Evolutionary conservation across 768 basidiomycete species (phyloP), one percentile per base, ranked within the genome.

Genomic region (Hygrocybe punicea): DNA sequence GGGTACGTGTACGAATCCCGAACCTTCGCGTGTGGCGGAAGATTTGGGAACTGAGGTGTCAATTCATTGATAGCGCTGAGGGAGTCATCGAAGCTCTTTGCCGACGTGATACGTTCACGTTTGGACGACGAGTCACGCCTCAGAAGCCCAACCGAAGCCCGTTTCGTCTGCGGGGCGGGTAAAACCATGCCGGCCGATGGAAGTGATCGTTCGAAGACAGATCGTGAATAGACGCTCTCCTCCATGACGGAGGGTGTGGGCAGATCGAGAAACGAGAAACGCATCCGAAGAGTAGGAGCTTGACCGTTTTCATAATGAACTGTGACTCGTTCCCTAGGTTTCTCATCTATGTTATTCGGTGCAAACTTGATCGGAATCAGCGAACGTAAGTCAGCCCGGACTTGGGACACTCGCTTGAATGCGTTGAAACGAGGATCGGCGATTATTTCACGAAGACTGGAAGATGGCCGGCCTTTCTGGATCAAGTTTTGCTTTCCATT

Each of bases 351-450:
- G 44, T 65, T 40, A 17, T 49, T 62, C 19, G 39, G 55, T 2
- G 58, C 47, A 40, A 46, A 34, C 21, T 55, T 59, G 10, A 24
- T 47, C 17, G 53, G 47, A 23, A 55, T 19, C 23, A 42, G 39
- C n/a, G 49, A 13, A 58, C 78, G 77, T 58, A 79, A 80, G 1
- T 67, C 62, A 10, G 73, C 68, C 14, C 75, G 76, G 9, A 71
- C 71, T 14, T 78, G 82, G 0, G 83, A 73, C n/a, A 85, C 63
- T 60, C 78, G 78, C 19, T 71, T 78, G 69, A 87, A 84, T 17
- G 80, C 80, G 62, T 76, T 82, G 53, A 75, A 62, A 24, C 79
- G 78, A 42, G 83, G 83, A 58, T 83, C 81, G 47, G 83, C 78
- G 45, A 86, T 84, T 52, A 84, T 14, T 34, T 46, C 35, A 29